Percentiles rank a stretch among this genome's conserved stretches.
These are phyloP conservation scores for Amyloporia xantha DNA, from an alignment of 768 basidiomycete species.

Conservation along the genomic window DNA sequence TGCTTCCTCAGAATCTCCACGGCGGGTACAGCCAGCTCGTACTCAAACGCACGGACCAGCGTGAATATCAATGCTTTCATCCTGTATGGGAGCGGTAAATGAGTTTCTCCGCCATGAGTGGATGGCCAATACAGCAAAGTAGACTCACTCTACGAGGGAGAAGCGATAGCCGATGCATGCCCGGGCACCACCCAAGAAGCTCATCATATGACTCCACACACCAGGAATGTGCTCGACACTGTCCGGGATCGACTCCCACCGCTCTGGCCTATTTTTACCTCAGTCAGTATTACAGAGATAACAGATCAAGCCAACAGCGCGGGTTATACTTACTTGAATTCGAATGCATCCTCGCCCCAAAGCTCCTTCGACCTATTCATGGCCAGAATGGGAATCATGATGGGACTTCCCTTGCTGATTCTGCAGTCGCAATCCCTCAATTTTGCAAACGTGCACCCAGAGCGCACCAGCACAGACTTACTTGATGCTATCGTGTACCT, in stretches of 20 bases:
- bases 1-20: constrained; percentile 16
- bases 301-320: no score
- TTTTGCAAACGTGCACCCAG: neutral
- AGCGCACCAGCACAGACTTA: constrained; percentile 19
- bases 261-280: constrained; percentile 57
- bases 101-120: neutral
- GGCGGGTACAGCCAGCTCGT: constrained; percentile 23
- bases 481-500: constrained; percentile 16
- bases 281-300: neutral
- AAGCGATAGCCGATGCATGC: constrained; percentile 66
- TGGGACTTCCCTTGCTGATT: constrained; percentile 2
- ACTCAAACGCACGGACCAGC: constrained; percentile 26
- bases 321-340: constrained; percentile 57
- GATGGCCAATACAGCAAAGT: neutral
- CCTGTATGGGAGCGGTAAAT: constrained; percentile 9
- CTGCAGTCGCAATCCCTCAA: neutral
- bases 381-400: constrained; percentile 43
- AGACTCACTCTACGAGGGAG: constrained; percentile 48
- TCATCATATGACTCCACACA: constrained; percentile 51
- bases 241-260: constrained; percentile 53
- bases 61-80: constrained; percentile 30
- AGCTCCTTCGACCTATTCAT: constrained; percentile 46
- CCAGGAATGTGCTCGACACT: constrained; percentile 44
- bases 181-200: constrained; percentile 58
- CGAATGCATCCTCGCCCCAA: constrained; percentile 57